Percentiles rank a stretch among this genome's conserved stretches.
These are phyloP conservation scores for Lactifluus volemus DNA, from an alignment of 768 basidiomycete genomes.

Conservation along the genomic window DNA sequence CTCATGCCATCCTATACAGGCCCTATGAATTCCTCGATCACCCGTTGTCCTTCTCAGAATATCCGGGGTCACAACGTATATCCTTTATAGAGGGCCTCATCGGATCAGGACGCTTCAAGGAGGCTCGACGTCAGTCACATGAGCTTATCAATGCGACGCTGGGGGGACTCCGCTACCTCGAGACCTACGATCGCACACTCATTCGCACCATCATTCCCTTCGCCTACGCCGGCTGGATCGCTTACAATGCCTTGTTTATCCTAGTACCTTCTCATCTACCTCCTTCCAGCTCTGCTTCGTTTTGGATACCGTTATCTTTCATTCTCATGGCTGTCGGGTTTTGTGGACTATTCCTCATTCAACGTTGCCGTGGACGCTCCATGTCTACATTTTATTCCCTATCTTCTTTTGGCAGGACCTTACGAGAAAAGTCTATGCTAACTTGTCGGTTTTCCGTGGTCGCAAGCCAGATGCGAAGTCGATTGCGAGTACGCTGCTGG, in stretches of 20 bases:
- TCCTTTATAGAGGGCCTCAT: conserved; percentile 41
- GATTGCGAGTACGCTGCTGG: conserved; percentile 20
- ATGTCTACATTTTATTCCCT: conserved; percentile 67
- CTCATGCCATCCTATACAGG: conserved; percentile 50
- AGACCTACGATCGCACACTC: conserved; percentile 66
- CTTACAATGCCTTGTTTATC: conserved; percentile 52
- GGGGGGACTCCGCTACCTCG: conserved; percentile 64
- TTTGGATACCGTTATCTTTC: conserved; percentile 13
- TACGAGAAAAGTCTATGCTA: neutral
- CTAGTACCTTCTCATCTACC: conserved; percentile 32
- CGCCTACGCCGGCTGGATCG: conserved; percentile 75
- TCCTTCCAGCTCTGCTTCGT: neutral
- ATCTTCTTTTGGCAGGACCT: conserved; percentile 69
- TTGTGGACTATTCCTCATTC: conserved; percentile 48
- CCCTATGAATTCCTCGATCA: conserved; percentile 46
- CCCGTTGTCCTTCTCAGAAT: conserved; percentile 20
- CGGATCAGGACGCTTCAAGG: conserved; percentile 32
- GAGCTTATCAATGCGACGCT: conserved; percentile 47
- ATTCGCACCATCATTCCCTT: conserved; percentile 59
- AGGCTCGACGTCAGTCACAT: conserved; percentile 41
- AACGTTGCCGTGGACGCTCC: conserved; percentile 66
- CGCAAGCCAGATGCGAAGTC: neutral
- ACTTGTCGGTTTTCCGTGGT: neutral
- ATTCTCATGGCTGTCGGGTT: conserved; percentile 31
- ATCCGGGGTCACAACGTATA: conserved; percentile 31